Base-by-base conservation (phyloP, 768 basidiomycete genomes). In the Leccinum subtestaceum region DNA sequence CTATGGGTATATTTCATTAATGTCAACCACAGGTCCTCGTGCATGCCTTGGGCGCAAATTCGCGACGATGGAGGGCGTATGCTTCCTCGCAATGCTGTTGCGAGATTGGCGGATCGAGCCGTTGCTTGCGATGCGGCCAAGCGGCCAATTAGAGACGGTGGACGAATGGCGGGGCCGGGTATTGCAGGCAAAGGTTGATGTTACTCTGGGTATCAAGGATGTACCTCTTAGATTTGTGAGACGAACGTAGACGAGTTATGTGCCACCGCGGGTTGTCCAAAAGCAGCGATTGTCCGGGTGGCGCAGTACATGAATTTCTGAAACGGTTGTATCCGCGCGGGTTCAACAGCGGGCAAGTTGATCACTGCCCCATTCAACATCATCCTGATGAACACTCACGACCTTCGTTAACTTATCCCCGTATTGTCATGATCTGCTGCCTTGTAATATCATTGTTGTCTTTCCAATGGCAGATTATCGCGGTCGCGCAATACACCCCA, bases 11-110 rank as follows among this genome's bases (percentile, higher is more conserved):
- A 9, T 38, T 29, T 43, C 15, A 31, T 50, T 50, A 5, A 58
- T 36, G n/a, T 11, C 49, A 58, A 48, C 13, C 60, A 25, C 60
- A 78, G 81, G 81, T 50, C 81, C 82, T 31, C 77, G 83, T 15
- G 64, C 68, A 15, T 87, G 85, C 60, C 70, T 84, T 12, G 85
- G 84, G 5, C 73, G 81, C 29, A 82, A 78, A 60, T 86, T 87
- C 62, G 81, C 84, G 3, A 74, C 76, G 1, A 77, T 74, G 0
- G 83, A 86, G 64, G 74, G 77, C 2, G 77, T 85, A 17, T 78
- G 76, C 52, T 82, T 86, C 73, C 74, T 86, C 19, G 76, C 81
- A 1, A 69, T 76, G 63, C 64, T 85, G 8, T 67, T 85, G 21
- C 74, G 81, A 17, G 84, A 85, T 48, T 86, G 79, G 79, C 75